phyloP scores from a whole-genome alignment of 208 protist species.

The Leishmania major region DNA sequence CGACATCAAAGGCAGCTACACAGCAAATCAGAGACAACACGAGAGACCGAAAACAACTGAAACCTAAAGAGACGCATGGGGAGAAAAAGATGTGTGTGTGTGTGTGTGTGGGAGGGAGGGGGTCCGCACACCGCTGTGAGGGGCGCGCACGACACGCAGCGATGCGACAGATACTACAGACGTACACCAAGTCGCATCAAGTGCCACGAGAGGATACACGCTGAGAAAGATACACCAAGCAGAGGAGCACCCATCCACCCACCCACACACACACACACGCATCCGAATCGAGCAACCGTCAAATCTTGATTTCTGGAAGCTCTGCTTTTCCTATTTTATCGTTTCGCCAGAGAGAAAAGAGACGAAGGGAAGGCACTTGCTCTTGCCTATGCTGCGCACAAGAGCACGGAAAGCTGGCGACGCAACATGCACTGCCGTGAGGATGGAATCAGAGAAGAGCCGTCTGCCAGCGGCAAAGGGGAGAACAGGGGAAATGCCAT shows the following conservation, averaged over 20 bases:
- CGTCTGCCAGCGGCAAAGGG: neutral
- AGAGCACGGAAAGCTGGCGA: neutral
- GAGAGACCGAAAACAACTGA: neutral
- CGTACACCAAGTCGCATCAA: neutral
- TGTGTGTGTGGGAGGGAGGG: too few species aligned
- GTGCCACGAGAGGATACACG: too few species aligned
- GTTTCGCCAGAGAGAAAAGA: too few species aligned
- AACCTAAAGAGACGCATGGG: neutral
- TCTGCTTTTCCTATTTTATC: neutral
- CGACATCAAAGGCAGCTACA: neutral
- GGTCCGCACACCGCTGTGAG: neutral
- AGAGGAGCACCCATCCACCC: neutral
- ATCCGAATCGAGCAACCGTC: neutral
- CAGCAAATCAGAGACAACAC: neutral
- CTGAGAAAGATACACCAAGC: neutral
- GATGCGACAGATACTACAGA: neutral
- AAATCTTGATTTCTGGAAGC: neutral
- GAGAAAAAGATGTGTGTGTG: neutral
- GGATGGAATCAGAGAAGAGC: neutral
- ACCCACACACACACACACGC: neutral
- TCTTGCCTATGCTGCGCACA: neutral
- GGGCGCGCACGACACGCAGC: neutral
- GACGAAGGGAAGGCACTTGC: too few species aligned
- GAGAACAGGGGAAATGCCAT: neutral
- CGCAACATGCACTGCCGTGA: neutral